phyloP scores from a whole-genome alignment of 805 yeast species.

The Candida chauliodis region DNA sequence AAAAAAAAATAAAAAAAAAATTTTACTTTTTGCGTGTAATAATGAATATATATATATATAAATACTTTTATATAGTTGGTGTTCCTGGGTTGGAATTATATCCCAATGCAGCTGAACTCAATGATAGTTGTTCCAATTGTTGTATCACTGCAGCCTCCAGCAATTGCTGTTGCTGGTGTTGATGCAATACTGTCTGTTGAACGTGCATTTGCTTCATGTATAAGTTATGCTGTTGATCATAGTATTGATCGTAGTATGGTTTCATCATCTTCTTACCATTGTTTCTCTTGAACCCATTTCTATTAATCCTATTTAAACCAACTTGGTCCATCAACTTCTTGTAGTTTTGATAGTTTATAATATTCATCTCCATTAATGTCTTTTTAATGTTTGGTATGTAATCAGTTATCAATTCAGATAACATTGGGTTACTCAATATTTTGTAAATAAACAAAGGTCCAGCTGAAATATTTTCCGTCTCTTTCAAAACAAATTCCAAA shows the following conservation, averaged over 20 bases:
- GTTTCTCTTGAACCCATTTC: constrained; percentile 19
- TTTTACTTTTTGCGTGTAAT: too few species aligned
- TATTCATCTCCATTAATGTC: constrained; percentile 56
- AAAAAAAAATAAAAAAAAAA: too few species aligned
- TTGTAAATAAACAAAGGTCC: constrained; percentile 68
- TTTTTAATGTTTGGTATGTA: constrained; percentile 60
- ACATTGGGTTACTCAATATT: constrained; percentile 66
- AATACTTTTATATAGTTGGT: constrained; percentile 19
- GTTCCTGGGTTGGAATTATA: constrained; percentile 44
- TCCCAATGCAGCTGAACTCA: constrained; percentile 46
- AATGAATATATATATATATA: too few species aligned
- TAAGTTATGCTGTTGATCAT: constrained; percentile 5
- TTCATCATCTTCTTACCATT: constrained; percentile 8
- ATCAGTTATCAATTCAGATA: constrained; percentile 46
- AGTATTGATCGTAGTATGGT: background rate
- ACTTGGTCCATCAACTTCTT: constrained; percentile 90
- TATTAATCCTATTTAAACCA: constrained; percentile 51
- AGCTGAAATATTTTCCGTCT: constrained; percentile 46
- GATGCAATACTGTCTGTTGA: constrained; percentile 9
- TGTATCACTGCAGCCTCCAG: constrained; percentile 38
- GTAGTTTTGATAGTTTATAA: constrained; percentile 62
- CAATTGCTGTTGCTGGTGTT: constrained; percentile 15
- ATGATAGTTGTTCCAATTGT: constrained; percentile 44
- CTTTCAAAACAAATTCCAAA: constrained; percentile 60
- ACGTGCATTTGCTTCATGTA: constrained; percentile 4